A percentile compares a stretch with the other conserved stretches of the same genome.
Evolutionary conservation across 257 asterid genomes (phyloP).

Genomic region (Leonotis leonurus): DNA sequence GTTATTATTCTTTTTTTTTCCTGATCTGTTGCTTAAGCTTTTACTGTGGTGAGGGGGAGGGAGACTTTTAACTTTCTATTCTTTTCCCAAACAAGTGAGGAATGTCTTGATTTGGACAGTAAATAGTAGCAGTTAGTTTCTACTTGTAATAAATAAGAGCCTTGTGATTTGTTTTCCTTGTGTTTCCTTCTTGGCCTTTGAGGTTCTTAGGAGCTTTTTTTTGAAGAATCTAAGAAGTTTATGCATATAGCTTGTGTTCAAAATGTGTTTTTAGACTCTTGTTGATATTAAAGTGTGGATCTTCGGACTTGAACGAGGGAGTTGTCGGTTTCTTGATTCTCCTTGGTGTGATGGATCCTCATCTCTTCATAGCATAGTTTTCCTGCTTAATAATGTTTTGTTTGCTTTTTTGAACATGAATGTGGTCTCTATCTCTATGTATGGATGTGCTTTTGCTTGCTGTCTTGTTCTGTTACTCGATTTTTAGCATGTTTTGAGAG

Average conservation of each 20-base stretch:
- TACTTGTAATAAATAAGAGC: too few relatives aligned
- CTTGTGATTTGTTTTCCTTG: background rate
- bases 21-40: slow-evolving; percentile 28
- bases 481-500: slow-evolving; percentile 4
- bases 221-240: background rate
- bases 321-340: slow-evolving; percentile 6
- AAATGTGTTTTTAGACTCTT: background rate
- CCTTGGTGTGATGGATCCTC: slow-evolving; percentile 18
- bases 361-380: slow-evolving; percentile 9
- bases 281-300: background rate
- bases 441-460: background rate
- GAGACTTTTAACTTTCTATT: slow-evolving; percentile 11
- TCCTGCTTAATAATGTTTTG: background rate
- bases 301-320: slow-evolving; percentile 11
- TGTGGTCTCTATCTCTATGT: too few relatives aligned
- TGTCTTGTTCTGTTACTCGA: background rate
- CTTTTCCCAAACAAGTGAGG: background rate
- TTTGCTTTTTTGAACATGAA: background rate
- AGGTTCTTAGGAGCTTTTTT: slow-evolving; percentile 2
- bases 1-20: slow-evolving; percentile 13
- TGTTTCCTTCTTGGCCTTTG: background rate
- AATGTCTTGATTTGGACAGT: slow-evolving; percentile 17
- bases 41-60: slow-evolving; percentile 6
- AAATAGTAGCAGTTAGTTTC: background rate
- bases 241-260: background rate